Conservation (phyloP, 2,329 filamentous ascomycete species). For the Pestalotiopsis sp. region DNA sequence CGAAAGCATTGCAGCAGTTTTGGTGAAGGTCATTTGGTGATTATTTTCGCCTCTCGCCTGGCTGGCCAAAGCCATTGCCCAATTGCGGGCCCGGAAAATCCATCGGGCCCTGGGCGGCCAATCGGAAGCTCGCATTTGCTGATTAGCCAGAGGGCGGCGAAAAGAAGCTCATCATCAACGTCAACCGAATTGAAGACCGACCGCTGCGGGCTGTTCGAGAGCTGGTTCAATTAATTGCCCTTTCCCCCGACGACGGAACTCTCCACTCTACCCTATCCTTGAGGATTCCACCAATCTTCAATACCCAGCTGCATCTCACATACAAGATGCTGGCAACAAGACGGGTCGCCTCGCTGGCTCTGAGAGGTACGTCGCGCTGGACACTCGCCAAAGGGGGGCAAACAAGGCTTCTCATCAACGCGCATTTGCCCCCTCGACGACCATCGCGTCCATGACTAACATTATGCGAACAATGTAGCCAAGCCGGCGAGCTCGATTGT, state of each 20-base stretch:
- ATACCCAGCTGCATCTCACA: conserved; percentile 1
- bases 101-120: conserved; percentile 11
- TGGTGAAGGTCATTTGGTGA: neutral
- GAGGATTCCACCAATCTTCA: conserved; percentile 12
- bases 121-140: conserved; percentile 16
- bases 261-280: conserved; percentile 2
- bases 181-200: conserved; percentile 14
- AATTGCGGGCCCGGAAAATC: conserved; percentile 5
- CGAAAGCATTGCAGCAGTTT: neutral
- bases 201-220: conserved; percentile 2
- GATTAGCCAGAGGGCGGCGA: conserved; percentile 19
- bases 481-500: conserved; percentile 68
- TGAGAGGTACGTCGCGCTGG: conserved; percentile 38
- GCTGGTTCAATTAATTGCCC: conserved; percentile 1
- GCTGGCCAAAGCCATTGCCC: neutral
- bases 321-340: conserved; percentile 42
- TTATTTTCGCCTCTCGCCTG: conserved; percentile 8
- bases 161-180: conserved; percentile 21
- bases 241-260: conserved; percentile 9
- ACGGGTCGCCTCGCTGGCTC: conserved; percentile 42
- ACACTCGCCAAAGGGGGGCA: neutral
- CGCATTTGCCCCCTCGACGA: neutral
- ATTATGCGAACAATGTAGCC: conserved; percentile 45
- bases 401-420: neutral
- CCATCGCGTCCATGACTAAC: neutral